Percentiles rank a stretch among this genome's conserved stretches.
phyloP scores from a whole-genome alignment of 1,284 basidiomycete genomes.

The Fistulinella cinereoalba region DNA sequence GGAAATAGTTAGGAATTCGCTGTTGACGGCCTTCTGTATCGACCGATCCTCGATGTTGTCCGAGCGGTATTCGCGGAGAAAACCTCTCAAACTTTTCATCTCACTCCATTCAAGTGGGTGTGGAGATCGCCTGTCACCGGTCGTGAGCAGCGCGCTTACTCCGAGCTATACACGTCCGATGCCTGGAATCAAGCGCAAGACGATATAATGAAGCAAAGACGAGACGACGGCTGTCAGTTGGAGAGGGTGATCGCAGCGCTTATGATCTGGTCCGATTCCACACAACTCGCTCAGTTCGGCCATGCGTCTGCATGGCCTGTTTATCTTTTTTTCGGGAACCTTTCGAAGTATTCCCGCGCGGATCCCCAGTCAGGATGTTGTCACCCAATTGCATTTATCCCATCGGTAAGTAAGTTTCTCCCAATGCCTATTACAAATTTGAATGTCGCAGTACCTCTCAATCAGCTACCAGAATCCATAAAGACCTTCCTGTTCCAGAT shows the following conservation, averaged over 20 bases:
- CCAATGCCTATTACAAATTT: no score
- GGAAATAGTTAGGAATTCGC: no score
- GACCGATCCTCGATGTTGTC: background rate
- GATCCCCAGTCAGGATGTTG: background rate
- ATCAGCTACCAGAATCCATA: background rate
- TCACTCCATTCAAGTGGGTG: conserved; percentile 1
- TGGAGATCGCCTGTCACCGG: conserved; percentile 1
- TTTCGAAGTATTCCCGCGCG: background rate
- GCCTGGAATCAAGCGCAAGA: conserved; percentile 17
- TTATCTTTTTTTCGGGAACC: conserved; percentile 7
- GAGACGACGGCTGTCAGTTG: conserved; percentile 14
- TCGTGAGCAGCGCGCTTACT: background rate
- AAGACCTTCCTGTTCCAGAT: background rate
- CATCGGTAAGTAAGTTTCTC: background rate
- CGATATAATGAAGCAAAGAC: conserved; percentile 12
- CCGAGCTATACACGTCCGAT: conserved; percentile 7
- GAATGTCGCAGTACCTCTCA: background rate
- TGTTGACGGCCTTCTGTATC: background rate
- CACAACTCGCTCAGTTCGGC: conserved; percentile 36
- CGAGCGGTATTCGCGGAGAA: background rate
- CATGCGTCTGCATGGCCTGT: conserved; percentile 36
- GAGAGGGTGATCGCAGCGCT: conserved; percentile 11
- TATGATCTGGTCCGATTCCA: conserved; percentile 39
- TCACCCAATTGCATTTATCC: background rate
- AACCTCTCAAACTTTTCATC: background rate